Evolutionary conservation across 2,329 filamentous ascomycete species (phyloP), one percentile per base, ranked within the genome.

Genomic region (Aspergillus fumigatiaffinis): DNA sequence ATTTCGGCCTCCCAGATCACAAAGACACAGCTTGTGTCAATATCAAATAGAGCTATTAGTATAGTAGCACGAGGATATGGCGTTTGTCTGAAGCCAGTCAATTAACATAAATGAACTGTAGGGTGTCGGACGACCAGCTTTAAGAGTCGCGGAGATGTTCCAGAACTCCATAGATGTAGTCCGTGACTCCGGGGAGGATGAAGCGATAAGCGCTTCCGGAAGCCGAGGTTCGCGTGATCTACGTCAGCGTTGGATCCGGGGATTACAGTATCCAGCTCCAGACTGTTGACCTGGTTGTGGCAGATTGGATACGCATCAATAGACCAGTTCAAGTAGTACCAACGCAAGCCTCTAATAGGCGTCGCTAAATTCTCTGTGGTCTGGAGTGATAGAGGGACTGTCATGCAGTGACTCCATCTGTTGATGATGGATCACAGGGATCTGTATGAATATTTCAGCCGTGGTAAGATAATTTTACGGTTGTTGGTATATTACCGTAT

Each of bases 181-280:
- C 57, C 55, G 60, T 61, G 63, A 63, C 68, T 64, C 69, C 69
- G 70, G 69, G 62, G 66, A 62, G 62, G 65, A 64, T 68, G 65
- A 62, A 53, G 60, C 63, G 67, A 66, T 71, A 68, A 71, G 68
- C 66, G 65, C 60, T 62, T 66, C 61, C 68, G 66, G 69, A 63
- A 66, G 69, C 71, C 71, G 71, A 73, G 71, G 71, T 71, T 70
- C 62, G 61, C 56, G 21, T 51, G 29, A n/a, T 46, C 56, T 63
- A 66, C 65, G 63, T 54, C 50, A 23, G 58, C n/a, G n/a, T 54
- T 51, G 58, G 60, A 63, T 63, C 62, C n/a, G 51, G 42, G 50
- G 44, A 46, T 35, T 32, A 4, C 47, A 12, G 38, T 50, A 54
- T 25, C 14, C 55, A 32, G 38, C 56, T 38, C 52, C 32, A 35